Percentiles rank a stretch among this genome's conserved stretches.
Evolutionary conservation across 1,284 basidiomycete genomes (phyloP).

Genomic region (Hymenochaete sp.): DNA sequence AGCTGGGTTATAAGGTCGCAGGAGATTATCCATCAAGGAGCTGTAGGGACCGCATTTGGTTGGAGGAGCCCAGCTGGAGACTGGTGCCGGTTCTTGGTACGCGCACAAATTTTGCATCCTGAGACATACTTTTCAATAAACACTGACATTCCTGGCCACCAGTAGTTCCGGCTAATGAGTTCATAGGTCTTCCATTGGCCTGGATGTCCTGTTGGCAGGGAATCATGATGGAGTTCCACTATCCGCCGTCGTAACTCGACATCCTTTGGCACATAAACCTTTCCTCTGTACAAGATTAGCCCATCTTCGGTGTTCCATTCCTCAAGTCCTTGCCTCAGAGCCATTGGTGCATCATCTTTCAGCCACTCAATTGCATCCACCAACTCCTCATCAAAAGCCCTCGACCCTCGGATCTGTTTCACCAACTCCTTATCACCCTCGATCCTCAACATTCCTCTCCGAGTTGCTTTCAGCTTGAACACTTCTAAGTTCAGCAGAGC

Average conservation of each 20-base stretch:
- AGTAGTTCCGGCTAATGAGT: slow-evolving; percentile 20
- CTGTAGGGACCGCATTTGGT: slow-evolving; percentile 14
- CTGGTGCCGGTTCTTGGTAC: slow-evolving; percentile 15
- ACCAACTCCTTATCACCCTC: neutral
- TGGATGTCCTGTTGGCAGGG: slow-evolving; percentile 24
- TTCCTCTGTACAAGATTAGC: slow-evolving; percentile 7
- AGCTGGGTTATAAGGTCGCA: slow-evolving; percentile 24
- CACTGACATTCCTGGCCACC: slow-evolving; percentile 21
- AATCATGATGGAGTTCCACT: slow-evolving; percentile 14
- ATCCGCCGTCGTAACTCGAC: slow-evolving; percentile 7
- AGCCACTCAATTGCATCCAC: neutral
- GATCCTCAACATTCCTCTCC: neutral
- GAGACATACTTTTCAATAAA: slow-evolving; percentile 20
- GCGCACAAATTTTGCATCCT: slow-evolving; percentile 19
- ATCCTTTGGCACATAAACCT: slow-evolving; percentile 9
- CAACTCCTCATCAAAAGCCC: neutral
- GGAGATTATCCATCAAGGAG: slow-evolving; percentile 18
- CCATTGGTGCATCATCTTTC: neutral
- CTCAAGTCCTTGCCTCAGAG: neutral
- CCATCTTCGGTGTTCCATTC: slow-evolving; percentile 16
- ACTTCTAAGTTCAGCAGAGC: neutral
- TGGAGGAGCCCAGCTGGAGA: slow-evolving; percentile 16
- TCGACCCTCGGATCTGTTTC: neutral
- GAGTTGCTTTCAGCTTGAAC: neutral
- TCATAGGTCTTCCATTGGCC: slow-evolving; percentile 27